Percentiles rank a stretch among this genome's conserved stretches.
These are phyloP conservation scores for Pseudonectria buxi DNA, from an alignment of 2,329 filamentous ascomycete species.

Conservation along the genomic window DNA sequence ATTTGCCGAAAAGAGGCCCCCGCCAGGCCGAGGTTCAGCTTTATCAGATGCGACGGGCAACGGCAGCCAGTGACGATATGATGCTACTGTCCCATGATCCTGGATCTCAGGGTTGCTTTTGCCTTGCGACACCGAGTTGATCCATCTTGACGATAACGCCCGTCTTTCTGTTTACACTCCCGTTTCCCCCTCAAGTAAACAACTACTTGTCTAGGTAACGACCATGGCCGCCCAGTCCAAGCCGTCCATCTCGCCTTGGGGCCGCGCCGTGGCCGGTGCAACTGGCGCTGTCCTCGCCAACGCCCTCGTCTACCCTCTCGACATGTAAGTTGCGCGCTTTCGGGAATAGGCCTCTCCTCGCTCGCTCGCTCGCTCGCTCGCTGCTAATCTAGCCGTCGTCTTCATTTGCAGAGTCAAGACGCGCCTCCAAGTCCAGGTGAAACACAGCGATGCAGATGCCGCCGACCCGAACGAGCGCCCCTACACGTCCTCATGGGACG, in stretches of 20 bases:
- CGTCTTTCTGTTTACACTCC: slow-evolving; percentile 2
- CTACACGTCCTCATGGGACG: slow-evolving; percentile 84
- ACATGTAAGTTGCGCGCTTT: slow-evolving; percentile 62
- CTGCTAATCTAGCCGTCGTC: neutral
- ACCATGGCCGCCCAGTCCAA: slow-evolving; percentile 55
- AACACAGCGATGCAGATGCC: slow-evolving; percentile 43
- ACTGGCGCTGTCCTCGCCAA: slow-evolving; percentile 92
- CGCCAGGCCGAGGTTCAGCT: slow-evolving; percentile 18
- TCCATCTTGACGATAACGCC: slow-evolving; percentile 9
- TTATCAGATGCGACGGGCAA: slow-evolving; percentile 12
- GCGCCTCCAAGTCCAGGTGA: slow-evolving; percentile 89
- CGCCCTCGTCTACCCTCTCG: slow-evolving; percentile 88
- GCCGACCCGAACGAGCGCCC: slow-evolving; percentile 51
- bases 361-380: neutral
- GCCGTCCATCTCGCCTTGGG: slow-evolving; percentile 79
- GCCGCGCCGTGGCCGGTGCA: slow-evolving; percentile 83
- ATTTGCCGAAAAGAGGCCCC: slow-evolving; percentile 23
- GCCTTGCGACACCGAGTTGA: neutral
- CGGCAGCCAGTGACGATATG: slow-evolving; percentile 7
- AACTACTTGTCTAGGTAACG: neutral
- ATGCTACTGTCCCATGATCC: slow-evolving; percentile 3
- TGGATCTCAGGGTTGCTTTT: too few relatives aligned
- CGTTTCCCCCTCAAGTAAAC: neutral
- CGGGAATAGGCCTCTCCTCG: neutral
- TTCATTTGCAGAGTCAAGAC: slow-evolving; percentile 77